Evolutionary conservation across 352 stramenopile species (phyloP), one percentile per base, ranked within the genome.

Genomic region (Thalassiosira hispida): DNA sequence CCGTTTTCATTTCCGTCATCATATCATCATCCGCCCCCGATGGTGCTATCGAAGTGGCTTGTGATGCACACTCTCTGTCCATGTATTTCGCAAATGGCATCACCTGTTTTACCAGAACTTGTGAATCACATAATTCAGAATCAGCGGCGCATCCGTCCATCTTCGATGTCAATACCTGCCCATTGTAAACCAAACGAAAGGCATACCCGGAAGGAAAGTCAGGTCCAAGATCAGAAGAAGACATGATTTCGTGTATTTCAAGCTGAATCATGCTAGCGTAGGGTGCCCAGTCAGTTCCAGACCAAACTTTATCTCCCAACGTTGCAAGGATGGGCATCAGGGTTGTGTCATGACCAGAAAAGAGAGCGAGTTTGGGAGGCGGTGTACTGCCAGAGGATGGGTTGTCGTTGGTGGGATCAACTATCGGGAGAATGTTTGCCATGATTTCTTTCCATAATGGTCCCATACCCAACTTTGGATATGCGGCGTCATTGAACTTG

Each of bases 121-220:
- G 46, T 8, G 77, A 61, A 80, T 92, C 87, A 63, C 87, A 92
- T 42, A 92, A 46, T 6, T 92, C 82, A 8, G 40, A 51, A 53
- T 74, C 71, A 2, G 31, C 22, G 12, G 38, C 57, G 60, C 87
- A 92, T 46, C 71, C 77, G 40, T 87, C 66, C 38, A 92, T 79
- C 35, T 64, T 44, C 1, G 53, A 66, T n/a, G 88, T 93, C 56
- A 89, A 69, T 3, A 91, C 79, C 47, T 84, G 40, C 22, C 88
- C 88, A 77, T 93, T 92, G 69, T 91, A 92, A 29, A 93, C 56
- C 4, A 93, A 51, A 60, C 88, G 85, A 80, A 93, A 92, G 8
- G 81, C 84, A 79, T 80, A 86, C 2, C 70, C 60, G 1, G 72
- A 81, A 52, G 77, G 71, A 73, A 61, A 84, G 23, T 63, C 52